Evolutionary conservation across 164 flowering plant species (phyloP).

Genomic region (Aristolochia californica): DNA sequence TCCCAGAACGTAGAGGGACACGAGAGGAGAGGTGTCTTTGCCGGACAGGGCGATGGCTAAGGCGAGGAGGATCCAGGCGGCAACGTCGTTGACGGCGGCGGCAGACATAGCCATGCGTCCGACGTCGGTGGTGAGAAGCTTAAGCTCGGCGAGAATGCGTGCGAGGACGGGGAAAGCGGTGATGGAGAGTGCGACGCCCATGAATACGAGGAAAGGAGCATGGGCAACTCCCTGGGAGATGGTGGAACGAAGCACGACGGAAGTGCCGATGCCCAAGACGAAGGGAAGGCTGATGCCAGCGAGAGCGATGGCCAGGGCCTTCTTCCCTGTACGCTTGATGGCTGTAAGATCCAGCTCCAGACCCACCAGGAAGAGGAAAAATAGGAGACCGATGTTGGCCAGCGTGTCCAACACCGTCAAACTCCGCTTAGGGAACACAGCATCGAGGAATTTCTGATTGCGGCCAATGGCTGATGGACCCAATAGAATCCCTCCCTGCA

Average conservation of each 20-base stretch:
- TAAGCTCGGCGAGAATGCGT: constrained; percentile 27
- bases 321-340: constrained; percentile 18
- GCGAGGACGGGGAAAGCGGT: constrained; percentile 31
- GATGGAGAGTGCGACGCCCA: constrained; percentile 27
- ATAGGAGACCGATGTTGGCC: constrained; percentile 24
- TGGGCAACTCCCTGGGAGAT: constrained; percentile 10
- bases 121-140: constrained; percentile 23
- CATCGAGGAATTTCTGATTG: constrained; percentile 15
- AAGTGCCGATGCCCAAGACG: constrained; percentile 18
- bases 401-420: constrained; percentile 23
- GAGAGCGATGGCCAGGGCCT: constrained; percentile 17
- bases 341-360: constrained; percentile 19
- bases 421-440: constrained; percentile 17
- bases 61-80: constrained; percentile 27
- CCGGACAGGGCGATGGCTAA: constrained; percentile 24
- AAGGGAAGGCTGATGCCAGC: constrained; percentile 22
- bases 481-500: constrained; percentile 24
- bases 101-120: constrained; percentile 31
- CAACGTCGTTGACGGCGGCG: constrained; percentile 28
- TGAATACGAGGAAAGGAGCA: constrained; percentile 24
- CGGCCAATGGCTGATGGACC: constrained; percentile 25
- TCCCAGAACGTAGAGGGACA: constrained; percentile 19
- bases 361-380: constrained; percentile 24
- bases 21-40: constrained; percentile 8
- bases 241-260: constrained; percentile 15